Evolutionary conservation across 805 yeast genomes (phyloP), one percentile per base, ranked within the genome.

Genomic region (Jamesozyma jinghongensis): DNA sequence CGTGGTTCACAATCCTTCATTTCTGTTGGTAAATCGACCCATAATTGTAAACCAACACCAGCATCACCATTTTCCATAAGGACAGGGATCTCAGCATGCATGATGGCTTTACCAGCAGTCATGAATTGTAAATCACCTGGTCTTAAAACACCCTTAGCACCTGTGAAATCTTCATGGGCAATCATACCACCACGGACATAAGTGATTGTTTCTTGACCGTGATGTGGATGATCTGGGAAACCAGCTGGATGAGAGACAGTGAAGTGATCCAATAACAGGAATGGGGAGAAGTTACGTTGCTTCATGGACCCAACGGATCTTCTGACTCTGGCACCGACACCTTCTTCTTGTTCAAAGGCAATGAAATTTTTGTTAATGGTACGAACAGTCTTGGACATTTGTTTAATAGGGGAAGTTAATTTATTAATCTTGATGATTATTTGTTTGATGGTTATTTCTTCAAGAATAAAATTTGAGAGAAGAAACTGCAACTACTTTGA

Each of bases 41-140:
- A 86, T 40, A 86, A 66, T 61, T 86, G 96, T 68, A 85, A 66
- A 45, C 94, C 94, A 40, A 67, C 70, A 17, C 73, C 62, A 1
- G 79, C 75, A 32, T 70, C 71, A 20, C 65, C 64, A 30, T 72
- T 67, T 17, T 66, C 67, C 45, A 65, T 62, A 30, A 69, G 66
- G 28, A 79, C 79, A 7, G 95, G 95, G 76, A 85, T 85, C 57
- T 86, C 95, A 2, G 86, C 74, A 59, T 85, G 95, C 40, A 83
- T 83, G 29, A 85, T 76, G 38, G 94, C 96, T 51, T 73, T 74
- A 44, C 95, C 95, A 4, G 95, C 95, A 20, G 95, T 86, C 95
- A 86, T 86, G 61, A 86, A 85, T 61, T 86, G 96, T 49, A 87
- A 67, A 58, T 86, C 96, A 42, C 95, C 95, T 6, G 85, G 76